These are phyloP conservation scores for Fusarium brevicatenulatum DNA, from an alignment of 2,329 filamentous ascomycete genomes.

Conservation along the genomic window DNA sequence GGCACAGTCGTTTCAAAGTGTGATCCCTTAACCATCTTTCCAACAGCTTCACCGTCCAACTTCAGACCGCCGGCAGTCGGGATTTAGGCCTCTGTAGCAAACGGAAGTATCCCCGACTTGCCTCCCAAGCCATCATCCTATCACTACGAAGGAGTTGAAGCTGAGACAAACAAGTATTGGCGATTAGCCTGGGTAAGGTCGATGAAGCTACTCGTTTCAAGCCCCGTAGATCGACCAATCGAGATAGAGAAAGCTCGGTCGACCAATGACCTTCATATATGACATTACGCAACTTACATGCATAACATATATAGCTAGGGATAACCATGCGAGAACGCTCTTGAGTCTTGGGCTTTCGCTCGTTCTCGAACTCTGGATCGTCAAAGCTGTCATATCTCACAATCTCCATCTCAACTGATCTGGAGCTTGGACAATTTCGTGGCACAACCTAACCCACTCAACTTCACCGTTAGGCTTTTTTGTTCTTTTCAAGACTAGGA, in stretches of 20 bases:
- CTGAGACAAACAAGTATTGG: not conserved
- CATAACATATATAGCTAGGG: not conserved
- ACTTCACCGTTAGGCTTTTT: not conserved
- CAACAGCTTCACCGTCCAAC: not conserved
- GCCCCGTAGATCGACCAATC: slow-evolving; percentile 17
- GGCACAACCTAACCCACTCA: not conserved
- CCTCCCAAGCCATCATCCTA: too few relatives aligned
- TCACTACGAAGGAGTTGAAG: not conserved
- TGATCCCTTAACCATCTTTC: not conserved
- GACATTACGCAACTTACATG: slow-evolving; percentile 8
- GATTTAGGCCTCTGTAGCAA: not conserved
- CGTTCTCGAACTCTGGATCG: not conserved
- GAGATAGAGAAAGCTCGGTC: not conserved
- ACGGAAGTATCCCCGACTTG: not conserved
- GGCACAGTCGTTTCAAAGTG: not conserved
- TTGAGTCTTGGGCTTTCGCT: not conserved
- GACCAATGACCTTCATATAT: slow-evolving; percentile 1
- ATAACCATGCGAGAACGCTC: not conserved
- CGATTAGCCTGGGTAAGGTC: slow-evolving; percentile 1
- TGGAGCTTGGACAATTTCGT: not conserved
- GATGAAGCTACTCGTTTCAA: slow-evolving; percentile 11
- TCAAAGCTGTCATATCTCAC: not conserved
- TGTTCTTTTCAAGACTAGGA: not conserved
- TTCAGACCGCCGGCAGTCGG: not conserved
- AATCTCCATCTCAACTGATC: not conserved